Evolutionary conservation across 192 early-diverging fungal genomes (phyloP).

Genomic region (Podila verticillata): DNA sequence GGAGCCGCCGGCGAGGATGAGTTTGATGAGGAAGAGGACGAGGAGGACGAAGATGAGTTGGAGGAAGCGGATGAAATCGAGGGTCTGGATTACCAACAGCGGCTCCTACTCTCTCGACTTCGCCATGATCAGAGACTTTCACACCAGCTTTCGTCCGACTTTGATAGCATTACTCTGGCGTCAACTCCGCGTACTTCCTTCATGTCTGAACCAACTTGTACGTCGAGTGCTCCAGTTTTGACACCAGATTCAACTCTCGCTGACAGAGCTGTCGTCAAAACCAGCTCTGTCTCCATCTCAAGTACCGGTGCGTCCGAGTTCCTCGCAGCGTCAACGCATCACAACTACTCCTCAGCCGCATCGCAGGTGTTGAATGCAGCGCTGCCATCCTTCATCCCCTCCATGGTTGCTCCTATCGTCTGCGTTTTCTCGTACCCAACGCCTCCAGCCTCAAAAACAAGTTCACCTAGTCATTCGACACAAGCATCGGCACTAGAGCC

Average conservation of each 20-base stretch:
- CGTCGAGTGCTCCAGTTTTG: not conserved
- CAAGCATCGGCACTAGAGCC: not conserved
- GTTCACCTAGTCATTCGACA: slow-evolving; percentile 4
- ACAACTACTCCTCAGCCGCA: slow-evolving; percentile 30
- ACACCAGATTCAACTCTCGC: no score
- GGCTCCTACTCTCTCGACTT: not conserved
- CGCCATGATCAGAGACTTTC: slow-evolving; percentile 15
- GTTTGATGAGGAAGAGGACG: slow-evolving; percentile 44
- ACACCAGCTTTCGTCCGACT: slow-evolving; percentile 29
- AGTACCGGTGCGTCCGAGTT: slow-evolving; percentile 37
- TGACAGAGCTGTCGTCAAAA: not conserved
- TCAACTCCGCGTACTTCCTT: not conserved
- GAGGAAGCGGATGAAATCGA: slow-evolving; percentile 25
- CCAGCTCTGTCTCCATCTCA: slow-evolving; percentile 23
- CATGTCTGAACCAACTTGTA: not conserved
- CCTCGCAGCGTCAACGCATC: slow-evolving; percentile 36
- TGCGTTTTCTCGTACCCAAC: slow-evolving; percentile 42
- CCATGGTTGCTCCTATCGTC: slow-evolving; percentile 49
- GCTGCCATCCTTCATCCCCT: slow-evolving; percentile 40
- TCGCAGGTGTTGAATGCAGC: slow-evolving; percentile 36
- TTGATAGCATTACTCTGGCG: slow-evolving; percentile 32
- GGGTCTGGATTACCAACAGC: slow-evolving; percentile 21
- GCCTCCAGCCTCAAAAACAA: slow-evolving; percentile 22
- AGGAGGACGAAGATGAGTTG: slow-evolving; percentile 15
- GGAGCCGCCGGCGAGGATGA: slow-evolving; percentile 35